Base-by-base conservation (phyloP, 768 basidiomycete species). In the Naganishia antarctica region DNA sequence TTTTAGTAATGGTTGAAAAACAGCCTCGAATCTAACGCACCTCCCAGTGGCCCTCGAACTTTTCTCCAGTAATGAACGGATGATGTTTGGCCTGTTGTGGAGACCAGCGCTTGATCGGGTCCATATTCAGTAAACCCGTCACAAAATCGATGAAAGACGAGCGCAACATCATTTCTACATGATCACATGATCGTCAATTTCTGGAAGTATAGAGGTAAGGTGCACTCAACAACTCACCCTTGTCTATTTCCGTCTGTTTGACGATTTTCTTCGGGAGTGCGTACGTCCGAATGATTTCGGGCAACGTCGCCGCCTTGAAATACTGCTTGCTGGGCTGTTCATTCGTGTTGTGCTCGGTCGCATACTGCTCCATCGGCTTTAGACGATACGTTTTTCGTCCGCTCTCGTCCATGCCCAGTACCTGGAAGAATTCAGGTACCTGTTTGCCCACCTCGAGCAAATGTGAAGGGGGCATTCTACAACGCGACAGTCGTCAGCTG, bases 251-350 rank as follows among this genome's bases (percentile, higher is more conserved):
- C 65, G 78, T 83, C 80, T 78, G 79, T 65, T 86, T 85, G 71
- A 88, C 82, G 50, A 80, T 79, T 66, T 87, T 85, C 75, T 93
- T 94, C 11, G 90, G 87, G 83, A 94, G 87, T n/a, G 93, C 91
- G 46, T 96, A 92, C 45, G 87, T 88, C 75, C 91, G 91, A 78
- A 99, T 88, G 70, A 99, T 94, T 67, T 99, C 96, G 1, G 90
- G 91, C 43, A 99, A 79, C 21, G 90, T 87, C 28, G 85, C 90
- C 18, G 92, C 91, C 76, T 91, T 90, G 83, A 99, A 98, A 77
- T 98, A 99, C 78, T 98, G 94, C 78, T 99, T 99, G 70, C 92
- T 93, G 0, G 93, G 93, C 74, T 98, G 96, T 75, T 99, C 96
- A 68, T 92, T 87, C 16, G 90, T 88, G 66, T 89, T 89, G 78